Base-by-base conservation (phyloP, 768 basidiomycete species). In the Lactarius sanguifluus region DNA sequence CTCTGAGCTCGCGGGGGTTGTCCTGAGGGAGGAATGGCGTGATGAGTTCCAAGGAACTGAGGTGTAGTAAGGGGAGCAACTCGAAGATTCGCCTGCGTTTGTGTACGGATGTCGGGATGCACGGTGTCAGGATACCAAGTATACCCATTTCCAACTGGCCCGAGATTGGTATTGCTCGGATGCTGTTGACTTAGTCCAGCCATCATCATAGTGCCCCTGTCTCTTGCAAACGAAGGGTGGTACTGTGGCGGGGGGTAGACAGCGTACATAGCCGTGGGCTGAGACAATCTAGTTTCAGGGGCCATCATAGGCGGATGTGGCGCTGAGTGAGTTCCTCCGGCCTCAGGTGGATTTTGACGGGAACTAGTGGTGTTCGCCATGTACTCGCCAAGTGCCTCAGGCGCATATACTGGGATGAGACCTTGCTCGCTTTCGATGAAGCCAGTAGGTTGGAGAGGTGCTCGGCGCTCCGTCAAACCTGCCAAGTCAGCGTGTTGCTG, bases 381-480 rank as follows among this genome's bases (percentile, higher is more conserved):
- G 70, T 90, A 90, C 61, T 85, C 84, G 68, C 88, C 83, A 32
- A 90, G 80, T 1, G 85, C 88, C 56, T 91, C 89, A 3, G 85
- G 85, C 30, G 61, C 61, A 66, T 91, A 91, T 38, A 90, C 82
- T 28, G 90, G 83, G 50, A 90, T 83, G 34, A 91, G 79, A 5
- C 90, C 88, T 59, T 88, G 86, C 63, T 89, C 87, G 62, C 86
- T 85, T 67, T 90, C 88, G 61, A 89, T 83, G 71, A 90, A 91
- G 2, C 88, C 87, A 0, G 85, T 83, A 1, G 89, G 85, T 54
- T 82, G 77, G 13, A 89, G 76, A 20, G 89, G 88, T 5, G 87
- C 62, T 12, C 62, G 66, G 43, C 62, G 62, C 20, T 67, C 66
- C n/a, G 58, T 12, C 30, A 47, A 2, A 28, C 56, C 36, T 25